phyloP scores from a whole-genome alignment of 768 basidiomycete genomes.

The Paxillus ammoniavirescens region DNA sequence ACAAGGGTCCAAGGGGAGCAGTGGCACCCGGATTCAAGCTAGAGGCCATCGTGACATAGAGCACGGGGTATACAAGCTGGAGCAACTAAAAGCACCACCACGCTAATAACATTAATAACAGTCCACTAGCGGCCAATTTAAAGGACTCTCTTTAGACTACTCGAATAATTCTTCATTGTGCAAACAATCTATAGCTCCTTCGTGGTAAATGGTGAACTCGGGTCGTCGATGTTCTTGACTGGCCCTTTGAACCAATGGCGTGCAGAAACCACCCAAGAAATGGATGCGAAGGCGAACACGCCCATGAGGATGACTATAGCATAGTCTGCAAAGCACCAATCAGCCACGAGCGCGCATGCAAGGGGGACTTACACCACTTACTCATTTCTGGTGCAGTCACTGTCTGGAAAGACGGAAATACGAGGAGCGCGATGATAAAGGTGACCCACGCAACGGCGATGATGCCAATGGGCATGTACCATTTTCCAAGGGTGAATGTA shows the following conservation, averaged over 20 bases:
- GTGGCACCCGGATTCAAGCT: too few relatives aligned
- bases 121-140: too few relatives aligned
- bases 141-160: too few relatives aligned
- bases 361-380: slow-evolving; percentile 31
- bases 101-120: too few relatives aligned
- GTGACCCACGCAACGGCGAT: slow-evolving; percentile 66
- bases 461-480: slow-evolving; percentile 57
- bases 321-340: slow-evolving; percentile 47
- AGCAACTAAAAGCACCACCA: too few relatives aligned
- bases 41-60: not conserved
- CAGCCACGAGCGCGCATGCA: not conserved
- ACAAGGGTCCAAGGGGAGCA: too few relatives aligned
- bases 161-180: too few relatives aligned
- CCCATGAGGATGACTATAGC: slow-evolving; percentile 62
- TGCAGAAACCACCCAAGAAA: slow-evolving; percentile 67
- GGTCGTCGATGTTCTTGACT: slow-evolving; percentile 45
- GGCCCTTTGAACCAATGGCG: slow-evolving; percentile 72
- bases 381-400: slow-evolving; percentile 52
- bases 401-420: slow-evolving; percentile 50
- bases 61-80: too few relatives aligned
- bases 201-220: slow-evolving; percentile 3
- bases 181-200: slow-evolving; percentile 9
- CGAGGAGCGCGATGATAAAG: slow-evolving; percentile 57
- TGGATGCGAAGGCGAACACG: slow-evolving; percentile 62
- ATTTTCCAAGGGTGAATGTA: slow-evolving; percentile 58